Evolutionary conservation across 106 monocot genomes (phyloP), one percentile per base, ranked within the genome.

Genomic region (Xerophyta viscosa): DNA sequence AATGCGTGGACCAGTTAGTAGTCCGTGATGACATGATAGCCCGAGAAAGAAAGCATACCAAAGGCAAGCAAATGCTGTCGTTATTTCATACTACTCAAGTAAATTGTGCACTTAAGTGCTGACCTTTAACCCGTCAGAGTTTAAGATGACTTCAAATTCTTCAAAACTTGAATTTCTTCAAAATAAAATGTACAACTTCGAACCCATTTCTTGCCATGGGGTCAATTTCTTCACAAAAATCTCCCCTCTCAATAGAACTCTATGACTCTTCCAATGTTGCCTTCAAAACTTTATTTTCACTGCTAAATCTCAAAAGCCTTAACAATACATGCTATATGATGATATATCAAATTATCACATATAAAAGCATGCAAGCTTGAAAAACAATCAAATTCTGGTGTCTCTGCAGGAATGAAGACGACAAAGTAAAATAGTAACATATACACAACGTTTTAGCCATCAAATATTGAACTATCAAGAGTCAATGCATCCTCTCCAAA

Each of bases 91-190:
- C 55, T 65, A 83, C 66, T 70, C 77, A 77, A 73, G 65, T 57
- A 74, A 82, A 69, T 71, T 70, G 65, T 65, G 70, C 76, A 71
- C 64, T 50, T 64, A 64, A 73, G 74, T 73, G 82, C 92, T 83
- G 66, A 92, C 83, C 86, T 88, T 83, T 54, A 58, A 70, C 54
- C 67, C 74, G 66, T 78, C 65, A 81, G 77, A 69, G 56, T 79
- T 62, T 63, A 75, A 87, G 84, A n/a, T 74, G 72, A 78, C 86
- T 75, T 86, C 74, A 76, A 55, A 63, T 66, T 89, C 84, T 89
- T 88, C 83, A 80, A n/a, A 72, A 77, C 80, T 75, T 77, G 85
- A 66, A 73, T 65, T 70, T 88, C 93, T 88, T 88, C 75, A 78
- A 65, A 66, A n/a, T n/a, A n/a, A n/a, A n/a, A 72, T 66, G 57